Evolutionary conservation across 345 rosid genomes (phyloP).

Genomic region (Corchorus capsularis): DNA sequence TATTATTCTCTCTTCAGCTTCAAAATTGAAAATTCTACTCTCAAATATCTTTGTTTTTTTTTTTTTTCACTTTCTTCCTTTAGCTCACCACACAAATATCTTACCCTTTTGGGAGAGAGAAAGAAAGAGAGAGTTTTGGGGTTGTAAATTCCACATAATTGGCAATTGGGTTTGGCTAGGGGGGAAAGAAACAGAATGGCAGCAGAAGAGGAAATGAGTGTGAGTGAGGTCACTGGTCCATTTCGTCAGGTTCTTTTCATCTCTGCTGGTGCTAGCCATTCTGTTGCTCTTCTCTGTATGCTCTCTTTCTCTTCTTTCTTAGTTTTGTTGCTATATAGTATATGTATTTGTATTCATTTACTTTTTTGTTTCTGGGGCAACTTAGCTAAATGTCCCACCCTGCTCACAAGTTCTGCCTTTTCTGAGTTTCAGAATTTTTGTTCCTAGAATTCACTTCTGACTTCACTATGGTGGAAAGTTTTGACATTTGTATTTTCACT

Average conservation of each 20-base stretch:
- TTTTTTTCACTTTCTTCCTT: neutral
- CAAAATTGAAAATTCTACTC: neutral
- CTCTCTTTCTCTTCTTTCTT: neutral
- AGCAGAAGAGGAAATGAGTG: slow-evolving; percentile 42
- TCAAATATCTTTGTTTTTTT: slow-evolving; percentile 3
- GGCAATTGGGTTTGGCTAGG: no score
- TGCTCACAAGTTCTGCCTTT: neutral
- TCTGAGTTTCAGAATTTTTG: neutral
- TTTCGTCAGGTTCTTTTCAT: slow-evolving; percentile 66
- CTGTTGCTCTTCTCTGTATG: slow-evolving; percentile 90
- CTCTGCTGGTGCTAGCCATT: slow-evolving; percentile 98
- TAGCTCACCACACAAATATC: slow-evolving; percentile 18
- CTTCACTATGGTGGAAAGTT: neutral
- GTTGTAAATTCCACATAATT: neutral
- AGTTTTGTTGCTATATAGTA: neutral
- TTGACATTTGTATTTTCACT: neutral
- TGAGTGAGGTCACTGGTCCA: slow-evolving; percentile 46
- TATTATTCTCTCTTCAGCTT: neutral
- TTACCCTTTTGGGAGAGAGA: slow-evolving; percentile 4
- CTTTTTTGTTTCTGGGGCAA: neutral
- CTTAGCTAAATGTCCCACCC: neutral
- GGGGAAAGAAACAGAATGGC: slow-evolving; percentile 37
- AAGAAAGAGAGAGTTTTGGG: neutral
- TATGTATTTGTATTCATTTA: no score
- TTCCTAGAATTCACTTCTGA: neutral